Conservation (phyloP, 306 rosid genomes). For the Quercus robur region DNA sequence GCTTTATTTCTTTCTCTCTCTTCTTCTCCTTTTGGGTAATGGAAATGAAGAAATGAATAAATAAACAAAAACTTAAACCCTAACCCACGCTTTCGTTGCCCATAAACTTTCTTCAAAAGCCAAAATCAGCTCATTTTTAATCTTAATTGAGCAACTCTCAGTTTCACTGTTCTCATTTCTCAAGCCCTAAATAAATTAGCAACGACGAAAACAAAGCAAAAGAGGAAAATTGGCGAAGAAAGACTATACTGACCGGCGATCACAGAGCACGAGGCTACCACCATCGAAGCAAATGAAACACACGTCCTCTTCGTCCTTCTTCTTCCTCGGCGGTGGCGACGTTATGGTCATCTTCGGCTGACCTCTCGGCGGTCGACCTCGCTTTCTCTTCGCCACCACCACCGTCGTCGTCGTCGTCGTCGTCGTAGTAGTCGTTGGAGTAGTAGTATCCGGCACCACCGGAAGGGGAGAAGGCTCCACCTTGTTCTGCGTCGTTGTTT, state of each 20-base stretch:
- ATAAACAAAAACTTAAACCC: not conserved
- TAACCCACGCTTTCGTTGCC: too few relatives aligned
- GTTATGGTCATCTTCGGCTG: conserved; percentile 30
- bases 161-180: not conserved
- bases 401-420: not conserved
- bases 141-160: not conserved
- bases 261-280: conserved; percentile 95
- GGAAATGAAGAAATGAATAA: not conserved
- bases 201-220: not conserved
- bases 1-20: not conserved
- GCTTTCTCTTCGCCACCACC: conserved; percentile 47
- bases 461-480: too few relatives aligned
- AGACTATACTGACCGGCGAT: conserved; percentile 78
- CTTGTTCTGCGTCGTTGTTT: not conserved
- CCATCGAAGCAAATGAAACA: conserved; percentile 98
- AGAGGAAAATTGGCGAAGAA: not conserved
- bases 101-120: too few relatives aligned
- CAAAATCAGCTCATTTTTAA: too few relatives aligned
- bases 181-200: not conserved
- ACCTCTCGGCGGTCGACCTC: conserved; percentile 78
- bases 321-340: conserved; percentile 31
- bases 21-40: not conserved
- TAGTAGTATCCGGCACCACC: too few relatives aligned
- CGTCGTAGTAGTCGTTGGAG: not conserved
- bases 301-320: conserved; percentile 81